These are phyloP conservation scores for Aspergillus sp. DNA, from an alignment of 2,329 filamentous ascomycete genomes.

Conservation along the genomic window DNA sequence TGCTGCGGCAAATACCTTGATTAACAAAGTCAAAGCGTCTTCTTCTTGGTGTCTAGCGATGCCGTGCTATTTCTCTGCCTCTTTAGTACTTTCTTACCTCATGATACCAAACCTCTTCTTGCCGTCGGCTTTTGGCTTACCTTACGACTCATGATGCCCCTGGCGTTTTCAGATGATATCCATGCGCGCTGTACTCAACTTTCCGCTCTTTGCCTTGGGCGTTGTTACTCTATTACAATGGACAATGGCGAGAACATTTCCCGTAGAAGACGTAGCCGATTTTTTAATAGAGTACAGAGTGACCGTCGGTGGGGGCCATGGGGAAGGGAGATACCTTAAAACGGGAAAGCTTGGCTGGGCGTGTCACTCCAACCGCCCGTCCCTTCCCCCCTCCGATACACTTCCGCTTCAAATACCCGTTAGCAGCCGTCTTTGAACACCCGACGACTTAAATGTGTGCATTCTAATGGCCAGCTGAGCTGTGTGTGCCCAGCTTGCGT, in stretches of 20 bases:
- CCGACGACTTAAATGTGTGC: conserved; percentile 17
- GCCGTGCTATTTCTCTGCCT: neutral
- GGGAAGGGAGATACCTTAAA: no score
- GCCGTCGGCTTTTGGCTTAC: neutral
- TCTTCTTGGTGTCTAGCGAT: neutral
- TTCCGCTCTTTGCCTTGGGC: no score
- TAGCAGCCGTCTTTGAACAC: conserved; percentile 4
- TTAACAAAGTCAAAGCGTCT: neutral
- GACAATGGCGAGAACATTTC: no score
- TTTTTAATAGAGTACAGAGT: no score
- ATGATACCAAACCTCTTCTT: conserved; percentile 6
- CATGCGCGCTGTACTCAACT: no score
- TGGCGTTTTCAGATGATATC: conserved; percentile 3
- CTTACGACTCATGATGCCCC: conserved; percentile 2
- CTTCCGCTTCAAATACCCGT: neutral
- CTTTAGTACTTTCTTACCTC: neutral
- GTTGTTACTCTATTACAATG: no score
- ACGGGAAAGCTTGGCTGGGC: neutral
- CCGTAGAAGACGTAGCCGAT: neutral
- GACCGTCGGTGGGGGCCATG: no score
- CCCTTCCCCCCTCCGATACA: neutral
- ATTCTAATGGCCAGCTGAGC: conserved; percentile 21
- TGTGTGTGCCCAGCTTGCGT: conserved; percentile 21
- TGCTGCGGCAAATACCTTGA: neutral
- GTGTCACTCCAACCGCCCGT: neutral